Percentiles rank a stretch among this genome's conserved stretches.
These are phyloP conservation scores for Alloteropsis semialata DNA, from an alignment of 176 grass and related monocot genomes.

Conservation along the genomic window DNA sequence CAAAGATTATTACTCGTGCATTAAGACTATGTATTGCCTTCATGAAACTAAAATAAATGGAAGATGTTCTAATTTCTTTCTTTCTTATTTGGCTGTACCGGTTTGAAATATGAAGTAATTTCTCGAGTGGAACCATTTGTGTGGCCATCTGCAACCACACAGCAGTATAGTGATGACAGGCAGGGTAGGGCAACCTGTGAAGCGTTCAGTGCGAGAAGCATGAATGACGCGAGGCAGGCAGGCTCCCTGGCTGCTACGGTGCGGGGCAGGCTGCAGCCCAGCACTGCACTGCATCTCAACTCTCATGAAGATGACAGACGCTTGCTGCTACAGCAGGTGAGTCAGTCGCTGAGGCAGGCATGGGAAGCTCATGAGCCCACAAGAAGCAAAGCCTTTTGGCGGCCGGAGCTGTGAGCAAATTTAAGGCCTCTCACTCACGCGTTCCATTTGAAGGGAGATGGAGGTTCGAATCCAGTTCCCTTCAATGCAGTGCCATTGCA, in stretches of 20 bases:
- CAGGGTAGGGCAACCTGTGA: neutral
- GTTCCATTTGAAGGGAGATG: neutral
- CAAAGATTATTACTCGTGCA: neutral
- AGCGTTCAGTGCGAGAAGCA: too few relatives aligned
- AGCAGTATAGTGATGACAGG: too few relatives aligned
- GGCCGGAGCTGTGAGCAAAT: conserved; percentile 34
- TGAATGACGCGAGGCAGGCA: too few relatives aligned
- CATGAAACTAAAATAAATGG: neutral
- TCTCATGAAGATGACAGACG: neutral
- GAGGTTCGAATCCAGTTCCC: conserved; percentile 1
- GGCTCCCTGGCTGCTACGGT: too few relatives aligned
- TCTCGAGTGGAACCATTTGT: neutral
- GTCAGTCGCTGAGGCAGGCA: neutral
- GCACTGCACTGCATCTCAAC: neutral
- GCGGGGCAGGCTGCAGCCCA: neutral
- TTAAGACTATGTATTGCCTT: neutral
- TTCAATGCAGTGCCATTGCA: conserved; percentile 14
- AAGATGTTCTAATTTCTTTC: neutral
- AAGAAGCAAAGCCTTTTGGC: neutral
- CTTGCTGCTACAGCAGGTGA: conserved; percentile 18
- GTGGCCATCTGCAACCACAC: neutral
- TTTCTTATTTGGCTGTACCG: neutral
- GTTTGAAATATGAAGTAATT: neutral
- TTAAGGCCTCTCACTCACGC: conserved; percentile 24
- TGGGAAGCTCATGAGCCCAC: conserved; percentile 25